Evolutionary conservation across 768 basidiomycete species (phyloP), one percentile per base, ranked within the genome.

Genomic region (Hericium rajendrae): DNA sequence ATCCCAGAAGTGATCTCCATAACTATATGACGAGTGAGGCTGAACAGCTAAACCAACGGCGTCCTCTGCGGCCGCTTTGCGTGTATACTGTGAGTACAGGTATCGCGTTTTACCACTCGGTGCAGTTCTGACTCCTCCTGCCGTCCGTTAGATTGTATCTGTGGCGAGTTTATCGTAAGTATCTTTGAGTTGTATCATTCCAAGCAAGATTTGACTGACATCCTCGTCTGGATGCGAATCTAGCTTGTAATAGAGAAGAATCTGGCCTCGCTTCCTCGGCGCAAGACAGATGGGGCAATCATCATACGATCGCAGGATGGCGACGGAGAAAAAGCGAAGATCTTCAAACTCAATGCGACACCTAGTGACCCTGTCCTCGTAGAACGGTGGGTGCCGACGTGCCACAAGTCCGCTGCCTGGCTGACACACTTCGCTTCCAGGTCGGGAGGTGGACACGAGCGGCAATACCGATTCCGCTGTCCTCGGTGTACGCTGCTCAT

Each of bases 271-370:
- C 76, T 92, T 48, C 89, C 87, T 6, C 76, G 79, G 60, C 82
- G 87, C 60, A 82, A 80, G 66, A 85, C 88, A 53, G 93, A 95
- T 71, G 84, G 80, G 53, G 81, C 93, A 15, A 84, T 83, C 53
- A 85, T 94, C 59, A 77, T 95, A 60, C 84, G 89, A 53, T 82
- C 84, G 32, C 84, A 87, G 68, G 85, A 87, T 61, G 79, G 70
- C 46, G 76, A 76, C 28, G 67, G 69, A 32, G 77, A 71, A 46
- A 80, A 83, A 61, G 81, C 88, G 26, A 74, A 82, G 66, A 74
- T 91, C 10, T 94, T 94, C 81, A 97, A 95, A 70, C 68, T 95
- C 65, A 95, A 94, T 65, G 90, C 88, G 2, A 75, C 76, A 16
- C 64, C 80, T 37, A 77, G 78, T 32, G 84, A 88, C 11, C 82